phyloP scores from a whole-genome alignment of 1,284 basidiomycete species.

The Naganishia sp. region DNA sequence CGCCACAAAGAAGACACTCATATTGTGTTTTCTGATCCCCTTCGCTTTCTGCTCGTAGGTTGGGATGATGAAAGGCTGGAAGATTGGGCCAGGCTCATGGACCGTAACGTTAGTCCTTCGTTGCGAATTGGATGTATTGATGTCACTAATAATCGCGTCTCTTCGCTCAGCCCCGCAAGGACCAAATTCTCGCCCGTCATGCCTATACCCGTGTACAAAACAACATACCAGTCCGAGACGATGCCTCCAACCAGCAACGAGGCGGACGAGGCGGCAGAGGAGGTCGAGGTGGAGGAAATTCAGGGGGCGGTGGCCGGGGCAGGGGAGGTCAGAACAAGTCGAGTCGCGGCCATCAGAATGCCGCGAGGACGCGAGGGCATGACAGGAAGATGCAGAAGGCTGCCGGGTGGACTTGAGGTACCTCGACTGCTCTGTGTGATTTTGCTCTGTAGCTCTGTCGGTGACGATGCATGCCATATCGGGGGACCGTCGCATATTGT shows the following conservation, averaged over 20 bases:
- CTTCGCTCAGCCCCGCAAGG: constrained; percentile 48
- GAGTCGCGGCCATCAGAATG: constrained; percentile 52
- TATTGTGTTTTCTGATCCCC: background rate
- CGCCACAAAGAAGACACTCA: constrained; percentile 8
- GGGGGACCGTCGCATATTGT: no score
- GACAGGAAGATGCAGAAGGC: constrained; percentile 50
- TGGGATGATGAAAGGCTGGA: constrained; percentile 79
- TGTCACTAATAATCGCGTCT: background rate
- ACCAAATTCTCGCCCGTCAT: constrained; percentile 50
- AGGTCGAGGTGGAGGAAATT: constrained; percentile 37
- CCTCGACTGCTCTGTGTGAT: background rate
- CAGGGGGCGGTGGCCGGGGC: constrained; percentile 33
- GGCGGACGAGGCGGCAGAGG: constrained; percentile 31
- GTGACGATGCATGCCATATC: no score
- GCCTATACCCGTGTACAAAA: constrained; percentile 24
- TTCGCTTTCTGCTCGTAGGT: constrained; percentile 51
- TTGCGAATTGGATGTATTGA: background rate
- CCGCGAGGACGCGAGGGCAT: constrained; percentile 51
- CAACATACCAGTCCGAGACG: constrained; percentile 30
- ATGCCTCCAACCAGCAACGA: constrained; percentile 36
- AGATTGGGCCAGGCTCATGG: constrained; percentile 83
- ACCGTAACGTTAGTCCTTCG: constrained; percentile 66
- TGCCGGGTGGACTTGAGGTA: constrained; percentile 36
- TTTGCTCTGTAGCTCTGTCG: background rate
- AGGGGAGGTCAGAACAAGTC: constrained; percentile 46